These are phyloP conservation scores for Termitomyces sp. DNA, from an alignment of 768 basidiomycete genomes.

Conservation along the genomic window DNA sequence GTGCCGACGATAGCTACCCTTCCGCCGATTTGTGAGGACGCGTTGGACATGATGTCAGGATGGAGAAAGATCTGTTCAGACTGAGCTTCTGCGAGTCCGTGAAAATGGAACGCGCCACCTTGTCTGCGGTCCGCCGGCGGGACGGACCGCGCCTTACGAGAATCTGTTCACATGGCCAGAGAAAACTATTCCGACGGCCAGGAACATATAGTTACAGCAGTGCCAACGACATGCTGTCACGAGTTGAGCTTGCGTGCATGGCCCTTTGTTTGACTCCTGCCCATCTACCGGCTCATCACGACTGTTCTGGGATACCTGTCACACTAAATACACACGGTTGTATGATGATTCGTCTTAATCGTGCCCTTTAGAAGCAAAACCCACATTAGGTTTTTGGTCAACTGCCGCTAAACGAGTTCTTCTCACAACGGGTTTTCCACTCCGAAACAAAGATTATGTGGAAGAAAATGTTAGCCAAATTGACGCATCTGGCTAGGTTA, in stretches of 20 bases:
- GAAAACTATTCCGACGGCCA: not conserved
- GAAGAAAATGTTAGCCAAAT: too few species aligned
- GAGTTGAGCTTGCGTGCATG: not conserved
- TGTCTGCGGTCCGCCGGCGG: not conserved
- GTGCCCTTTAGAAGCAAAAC: too few species aligned
- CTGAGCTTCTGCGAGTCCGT: not conserved
- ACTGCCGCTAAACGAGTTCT: too few species aligned
- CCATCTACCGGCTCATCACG: too few species aligned
- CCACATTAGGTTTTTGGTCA: too few species aligned
- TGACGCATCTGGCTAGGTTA: too few species aligned
- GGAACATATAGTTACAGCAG: not conserved
- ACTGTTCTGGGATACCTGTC: too few species aligned
- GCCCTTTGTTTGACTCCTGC: not conserved
- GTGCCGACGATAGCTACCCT: slow-evolving; percentile 38
- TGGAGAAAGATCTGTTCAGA: not conserved
- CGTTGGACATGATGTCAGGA: slow-evolving; percentile 15
- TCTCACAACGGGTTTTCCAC: too few species aligned
- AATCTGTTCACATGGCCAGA: not conserved
- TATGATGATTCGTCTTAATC: too few species aligned
- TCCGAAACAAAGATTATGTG: too few species aligned
- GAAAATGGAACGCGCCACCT: not conserved
- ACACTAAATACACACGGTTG: too few species aligned
- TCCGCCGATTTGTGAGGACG: slow-evolving; percentile 22
- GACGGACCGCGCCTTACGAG: not conserved
- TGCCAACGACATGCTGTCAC: not conserved